Percentiles rank a stretch among this genome's conserved stretches.
phyloP scores from a whole-genome alignment of 2,329 filamentous ascomycete species.

The Calcarisporium arbuscula region DNA sequence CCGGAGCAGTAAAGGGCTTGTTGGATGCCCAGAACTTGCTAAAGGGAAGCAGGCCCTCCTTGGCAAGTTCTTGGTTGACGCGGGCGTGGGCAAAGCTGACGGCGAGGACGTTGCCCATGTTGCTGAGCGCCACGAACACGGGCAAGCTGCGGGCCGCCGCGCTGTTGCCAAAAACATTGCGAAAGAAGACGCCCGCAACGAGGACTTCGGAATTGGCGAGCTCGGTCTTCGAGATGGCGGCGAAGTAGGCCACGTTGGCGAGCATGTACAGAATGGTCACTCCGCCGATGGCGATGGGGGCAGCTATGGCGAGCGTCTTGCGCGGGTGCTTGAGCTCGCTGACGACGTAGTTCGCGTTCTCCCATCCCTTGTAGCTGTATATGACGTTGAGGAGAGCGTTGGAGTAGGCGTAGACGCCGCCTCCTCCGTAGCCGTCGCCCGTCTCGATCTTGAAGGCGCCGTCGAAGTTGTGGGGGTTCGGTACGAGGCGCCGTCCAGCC shows the following conservation, averaged over 20 bases:
- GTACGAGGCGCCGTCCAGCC: conserved; percentile 40
- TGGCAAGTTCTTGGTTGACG: conserved; percentile 60
- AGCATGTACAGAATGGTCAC: conserved; percentile 57
- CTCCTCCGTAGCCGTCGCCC: conserved; percentile 38
- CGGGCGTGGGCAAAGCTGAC: conserved; percentile 54
- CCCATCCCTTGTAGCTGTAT: conserved; percentile 59
- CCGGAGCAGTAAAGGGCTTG: conserved; percentile 59
- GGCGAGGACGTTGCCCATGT: conserved; percentile 56
- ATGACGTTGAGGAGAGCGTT: conserved; percentile 53
- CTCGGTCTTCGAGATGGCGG: conserved; percentile 52
- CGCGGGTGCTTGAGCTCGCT: conserved; percentile 50
- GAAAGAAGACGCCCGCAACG: conserved; percentile 55
- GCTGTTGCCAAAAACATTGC: conserved; percentile 52
- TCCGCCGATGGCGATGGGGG: conserved; percentile 50
- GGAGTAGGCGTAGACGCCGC: conserved; percentile 46
- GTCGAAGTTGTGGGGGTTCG: conserved; percentile 50
- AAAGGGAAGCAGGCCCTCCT: conserved; percentile 62
- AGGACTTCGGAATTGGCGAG: conserved; percentile 52
- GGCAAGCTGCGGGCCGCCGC: conserved; percentile 43
- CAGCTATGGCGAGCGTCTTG: conserved; percentile 48
- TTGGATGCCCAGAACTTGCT: conserved; percentile 63
- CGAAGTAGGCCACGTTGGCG: conserved; percentile 60
- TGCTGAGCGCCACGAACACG: conserved; percentile 54
- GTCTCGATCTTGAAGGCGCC: conserved; percentile 43
- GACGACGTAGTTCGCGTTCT: conserved; percentile 57